Evolutionary conservation across 139 green algal genomes (phyloP), one percentile per base, ranked within the genome.

Genomic region (Auxenochlorella pyrenoidosa): DNA sequence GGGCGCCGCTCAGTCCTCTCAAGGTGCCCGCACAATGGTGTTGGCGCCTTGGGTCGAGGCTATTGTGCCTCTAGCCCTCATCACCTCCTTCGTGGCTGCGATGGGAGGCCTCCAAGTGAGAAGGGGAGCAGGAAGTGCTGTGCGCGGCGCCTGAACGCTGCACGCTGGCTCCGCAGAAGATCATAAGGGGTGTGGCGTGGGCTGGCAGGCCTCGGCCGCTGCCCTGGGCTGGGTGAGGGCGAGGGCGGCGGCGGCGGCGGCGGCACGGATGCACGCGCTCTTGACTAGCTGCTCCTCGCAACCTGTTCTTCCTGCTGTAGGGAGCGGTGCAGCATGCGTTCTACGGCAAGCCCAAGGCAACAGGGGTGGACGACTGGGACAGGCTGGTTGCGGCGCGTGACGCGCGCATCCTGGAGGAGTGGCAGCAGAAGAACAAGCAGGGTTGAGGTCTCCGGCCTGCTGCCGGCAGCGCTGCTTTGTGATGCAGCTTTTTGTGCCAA

Each of bases 271-370:
- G n/a, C n/a, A n/a, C n/a, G n/a, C n/a, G n/a, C n/a, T n/a, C n/a
- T n/a, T n/a, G n/a, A n/a, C n/a, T n/a, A n/a, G n/a, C 54, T 24
- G 16, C 12, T 63, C 15, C 22, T 24, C 22, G 54, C 47, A 63
- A 2, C 54, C 54, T 24, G 13, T 13, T 63, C 54, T 63, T 34
- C 16, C 15, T 63, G 16, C 28, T 60, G 43, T 78, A 89, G 77
- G 78, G 63, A 24, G 72, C 58, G 21, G 78, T 89, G 65, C 86
- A 89, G 41, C 66, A 82, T 40, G 44, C 54, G 30, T 75, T 89
- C 70, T 80, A 89, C n/a, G 86, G 86, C 77, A 89, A 89, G 86
- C 86, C 86, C 44, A 86, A 86, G 78, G 86, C 86, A 10, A 71
- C 84, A 13, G 36, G 70, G 34, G 24, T 38, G 34, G 86, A 89